Evolutionary conservation across 805 yeast species (phyloP).

Genomic region (Scheffersomyces coipomensis): DNA sequence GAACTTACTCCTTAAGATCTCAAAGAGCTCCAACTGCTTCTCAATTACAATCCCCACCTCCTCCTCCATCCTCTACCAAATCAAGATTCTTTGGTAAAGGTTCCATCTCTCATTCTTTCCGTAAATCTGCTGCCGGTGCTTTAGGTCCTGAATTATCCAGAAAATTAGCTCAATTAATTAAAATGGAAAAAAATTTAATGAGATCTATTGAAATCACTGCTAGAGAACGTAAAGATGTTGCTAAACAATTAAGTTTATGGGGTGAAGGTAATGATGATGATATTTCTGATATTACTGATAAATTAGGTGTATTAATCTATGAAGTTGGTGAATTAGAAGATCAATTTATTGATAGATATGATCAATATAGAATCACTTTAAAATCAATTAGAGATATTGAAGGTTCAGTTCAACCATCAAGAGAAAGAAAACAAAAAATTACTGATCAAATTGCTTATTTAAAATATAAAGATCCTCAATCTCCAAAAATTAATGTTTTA

Average conservation of each 20-base stretch:
- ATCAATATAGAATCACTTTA: constrained; percentile 93
- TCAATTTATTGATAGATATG: constrained; percentile 97
- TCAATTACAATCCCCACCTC: constrained; percentile 76
- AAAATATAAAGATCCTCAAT: constrained; percentile 97
- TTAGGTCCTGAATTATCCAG: constrained; percentile 94
- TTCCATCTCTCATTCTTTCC: constrained; percentile 64
- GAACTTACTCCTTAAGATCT: constrained; percentile 80
- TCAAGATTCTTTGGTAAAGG: constrained; percentile 73
- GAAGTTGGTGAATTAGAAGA: constrained; percentile 98
- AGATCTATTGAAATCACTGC: constrained; percentile 91
- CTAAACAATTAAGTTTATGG: constrained; percentile 96
- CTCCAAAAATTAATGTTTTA: constrained; percentile 90
- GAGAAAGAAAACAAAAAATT: constrained; percentile 96
- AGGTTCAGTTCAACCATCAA: constrained; percentile 95
- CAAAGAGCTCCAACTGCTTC: constrained; percentile 81
- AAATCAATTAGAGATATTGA: constrained; percentile 95
- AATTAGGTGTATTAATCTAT: constrained; percentile 91
- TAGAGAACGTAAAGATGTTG: constrained; percentile 92
- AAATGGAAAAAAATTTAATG: constrained; percentile 95
- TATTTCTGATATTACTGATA: constrained; percentile 94
- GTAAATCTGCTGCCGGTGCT: constrained; percentile 85
- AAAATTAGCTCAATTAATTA: constrained; percentile 86
- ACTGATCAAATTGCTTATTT: constrained; percentile 97
- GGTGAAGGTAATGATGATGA: constrained; percentile 98
- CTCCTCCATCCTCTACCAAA: constrained; percentile 76